Base-by-base conservation (phyloP, 345 rosid species). In the Eucalyptus marginata region DNA sequence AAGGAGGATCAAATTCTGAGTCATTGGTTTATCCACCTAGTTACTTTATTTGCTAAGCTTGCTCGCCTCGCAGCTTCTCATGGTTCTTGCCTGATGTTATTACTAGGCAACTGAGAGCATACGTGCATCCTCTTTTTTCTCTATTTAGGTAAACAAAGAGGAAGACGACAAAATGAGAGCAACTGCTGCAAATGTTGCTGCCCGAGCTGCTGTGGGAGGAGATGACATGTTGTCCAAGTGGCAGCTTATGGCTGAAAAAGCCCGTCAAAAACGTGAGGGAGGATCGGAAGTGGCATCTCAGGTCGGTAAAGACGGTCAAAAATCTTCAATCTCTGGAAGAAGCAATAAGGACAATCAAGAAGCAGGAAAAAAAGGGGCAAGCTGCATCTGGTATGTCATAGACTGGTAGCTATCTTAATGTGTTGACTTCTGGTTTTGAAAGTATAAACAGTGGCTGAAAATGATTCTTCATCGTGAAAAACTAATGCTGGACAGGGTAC, bases 91-190 rank as follows among this genome's bases (percentile, higher is more conserved):
- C 47, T 22, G 27, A 76, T 76, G 27, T 36, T 3, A 76, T 76
- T 76, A 76, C 47, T 76, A 20, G 83, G 83, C 47, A 76, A 76
- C 83, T 76, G 83, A 76, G 47, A 76, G 47, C 47, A 76, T 36
- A 36, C 2, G 83, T 40, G 83, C 27, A 12, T 40, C 83, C 29
- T 76, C 83, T 36, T 36, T 76, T 76, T 6, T 40, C 47, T 76
- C 83, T 76, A 40, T 76, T 64, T 40, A 76, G 83, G 83, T 40
- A 87, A 97, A 98, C 94, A 98, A 96, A 93, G 99, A 97, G 90
- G 99, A 97, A 87, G 99, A 97, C 87, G 99, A 98, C 92, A 98
- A 98, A 94, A 95, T 98, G 99, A 98, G 99, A 93, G 90, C 99
- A 50, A 96, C 96, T 20, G 99, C 99, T 86, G 99, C 99, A 92